These are phyloP conservation scores for Torrubiella hemipterigena DNA, from an alignment of 2,329 filamentous ascomycete genomes.

Conservation along the genomic window DNA sequence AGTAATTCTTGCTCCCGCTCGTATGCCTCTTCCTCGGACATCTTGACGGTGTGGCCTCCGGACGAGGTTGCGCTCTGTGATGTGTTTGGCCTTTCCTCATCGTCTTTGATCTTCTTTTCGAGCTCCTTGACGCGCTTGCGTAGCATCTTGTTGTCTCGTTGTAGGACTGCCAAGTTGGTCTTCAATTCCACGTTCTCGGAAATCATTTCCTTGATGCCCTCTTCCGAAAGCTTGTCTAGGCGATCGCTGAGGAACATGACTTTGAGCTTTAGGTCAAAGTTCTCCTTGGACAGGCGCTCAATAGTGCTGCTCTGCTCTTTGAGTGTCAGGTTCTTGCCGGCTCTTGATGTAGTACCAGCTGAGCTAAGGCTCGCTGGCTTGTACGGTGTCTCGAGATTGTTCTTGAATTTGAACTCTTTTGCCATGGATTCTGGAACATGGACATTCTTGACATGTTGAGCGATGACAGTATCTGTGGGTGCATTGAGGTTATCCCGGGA, in stretches of 20 bases:
- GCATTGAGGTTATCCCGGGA: constrained; percentile 39
- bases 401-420: constrained; percentile 71
- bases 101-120: constrained; percentile 64
- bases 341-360: constrained; percentile 36
- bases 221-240: constrained; percentile 84
- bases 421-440: constrained; percentile 83
- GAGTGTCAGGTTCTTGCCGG: constrained; percentile 66
- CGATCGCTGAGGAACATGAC: constrained; percentile 95
- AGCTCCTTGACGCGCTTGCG: constrained; percentile 74
- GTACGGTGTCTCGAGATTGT: constrained; percentile 48
- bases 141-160: constrained; percentile 80
- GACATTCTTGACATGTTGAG: constrained; percentile 79
- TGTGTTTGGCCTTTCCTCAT: constrained; percentile 50
- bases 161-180: constrained; percentile 75
- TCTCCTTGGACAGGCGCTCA: constrained; percentile 91
- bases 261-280: constrained; percentile 94
- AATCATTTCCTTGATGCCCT: constrained; percentile 96
- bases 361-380: constrained; percentile 35
- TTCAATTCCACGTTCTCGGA: constrained; percentile 94
- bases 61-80: constrained; percentile 43
- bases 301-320: constrained; percentile 98
- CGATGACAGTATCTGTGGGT: constrained; percentile 79
- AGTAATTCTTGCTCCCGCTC: constrained; percentile 77
- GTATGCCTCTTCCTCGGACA: constrained; percentile 46
- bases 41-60: constrained; percentile 43